Evolutionary conservation across 2,329 filamentous ascomycete genomes (phyloP).

Genomic region (Juglanconis sp.): DNA sequence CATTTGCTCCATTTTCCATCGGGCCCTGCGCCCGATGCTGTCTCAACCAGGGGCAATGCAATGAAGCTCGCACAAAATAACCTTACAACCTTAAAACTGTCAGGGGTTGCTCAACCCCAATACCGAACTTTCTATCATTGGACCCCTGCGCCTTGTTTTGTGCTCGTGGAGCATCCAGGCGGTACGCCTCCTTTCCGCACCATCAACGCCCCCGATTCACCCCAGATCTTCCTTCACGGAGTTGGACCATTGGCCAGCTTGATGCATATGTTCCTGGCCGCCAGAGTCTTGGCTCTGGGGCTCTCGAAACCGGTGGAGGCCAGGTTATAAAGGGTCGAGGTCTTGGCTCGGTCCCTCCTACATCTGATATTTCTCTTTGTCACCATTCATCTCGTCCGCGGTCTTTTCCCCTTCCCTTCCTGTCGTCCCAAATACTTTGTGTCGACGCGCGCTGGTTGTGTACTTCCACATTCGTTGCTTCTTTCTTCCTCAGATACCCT

Average conservation of each 20-base stretch:
- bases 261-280: constrained; percentile 1
- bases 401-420: neutral
- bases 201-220: constrained; percentile 1
- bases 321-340: constrained; percentile 4
- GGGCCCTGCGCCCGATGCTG: neutral
- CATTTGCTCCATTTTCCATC: neutral
- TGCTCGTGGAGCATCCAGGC: constrained; percentile 10
- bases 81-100: constrained; percentile 5
- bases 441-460: constrained; percentile 12
- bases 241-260: neutral
- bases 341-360: constrained; percentile 6
- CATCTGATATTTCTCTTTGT: constrained; percentile 4
- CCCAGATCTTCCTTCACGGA: constrained; percentile 2
- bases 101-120: constrained; percentile 5
- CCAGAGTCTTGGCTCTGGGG: constrained; percentile 13
- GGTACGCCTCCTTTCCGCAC: constrained; percentile 11
- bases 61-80: constrained; percentile 4
- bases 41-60: neutral
- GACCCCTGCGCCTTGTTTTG: constrained; percentile 9
- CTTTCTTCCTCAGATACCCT: constrained; percentile 8
- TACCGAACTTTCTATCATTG: neutral
- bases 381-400: neutral
- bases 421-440: constrained; percentile 5
- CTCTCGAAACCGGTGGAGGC: constrained; percentile 6
- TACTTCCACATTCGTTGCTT: constrained; percentile 13